Evolutionary conservation across 805 yeast genomes (phyloP).

Genomic region (Candida boleticola): DNA sequence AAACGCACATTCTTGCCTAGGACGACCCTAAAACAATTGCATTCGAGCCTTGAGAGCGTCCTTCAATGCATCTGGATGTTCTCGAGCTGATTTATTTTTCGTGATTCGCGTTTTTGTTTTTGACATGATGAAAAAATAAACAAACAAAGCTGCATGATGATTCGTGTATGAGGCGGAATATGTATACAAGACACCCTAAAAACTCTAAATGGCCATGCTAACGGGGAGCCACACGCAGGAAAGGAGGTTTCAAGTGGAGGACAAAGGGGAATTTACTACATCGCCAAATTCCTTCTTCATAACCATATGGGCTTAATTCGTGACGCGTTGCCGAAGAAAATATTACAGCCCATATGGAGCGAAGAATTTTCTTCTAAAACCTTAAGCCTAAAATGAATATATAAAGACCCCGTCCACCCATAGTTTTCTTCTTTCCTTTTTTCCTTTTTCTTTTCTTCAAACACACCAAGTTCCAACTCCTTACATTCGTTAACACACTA

Average conservation of each 20-base stretch:
- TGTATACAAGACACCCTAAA: background rate
- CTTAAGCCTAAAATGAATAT: too few species aligned
- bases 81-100: too few species aligned
- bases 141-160: too few species aligned
- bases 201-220: too few species aligned
- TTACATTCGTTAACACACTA: constrained; percentile 3
- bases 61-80: too few species aligned
- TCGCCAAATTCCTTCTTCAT: too few species aligned
- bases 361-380: too few species aligned
- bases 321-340: too few species aligned
- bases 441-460: constrained; percentile 1
- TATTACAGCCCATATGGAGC: too few species aligned
- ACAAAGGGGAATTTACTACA: background rate
- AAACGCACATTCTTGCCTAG: constrained; percentile 2
- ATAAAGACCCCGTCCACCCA: too few species aligned
- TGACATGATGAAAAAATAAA: background rate
- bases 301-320: too few species aligned
- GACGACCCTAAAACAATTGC: background rate
- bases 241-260: background rate
- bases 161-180: background rate
- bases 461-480: constrained; percentile 9
- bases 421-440: too few species aligned
- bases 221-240: background rate
- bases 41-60: background rate
- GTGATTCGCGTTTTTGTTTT: constrained; percentile 2